A percentile compares a stretch with the other conserved stretches of the same genome.
Conservation (phyloP, 1,139 yeast genomes). For the Casaregolazyma suthepensis region DNA sequence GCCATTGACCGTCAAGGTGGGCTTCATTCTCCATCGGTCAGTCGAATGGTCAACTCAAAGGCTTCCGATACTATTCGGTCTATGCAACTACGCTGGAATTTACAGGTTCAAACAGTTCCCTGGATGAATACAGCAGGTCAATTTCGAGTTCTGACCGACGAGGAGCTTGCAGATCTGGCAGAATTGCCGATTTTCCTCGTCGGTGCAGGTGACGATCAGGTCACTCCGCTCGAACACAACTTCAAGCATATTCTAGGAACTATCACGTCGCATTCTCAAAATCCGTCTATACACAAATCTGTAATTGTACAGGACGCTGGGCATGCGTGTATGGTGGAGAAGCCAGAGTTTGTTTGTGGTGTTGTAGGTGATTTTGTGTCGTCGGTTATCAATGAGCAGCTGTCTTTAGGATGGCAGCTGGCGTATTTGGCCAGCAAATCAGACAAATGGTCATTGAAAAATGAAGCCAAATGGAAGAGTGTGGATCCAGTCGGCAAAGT, state of each 20-base stretch:
- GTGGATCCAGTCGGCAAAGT: slow-evolving; percentile 43
- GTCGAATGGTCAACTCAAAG: slow-evolving; percentile 43
- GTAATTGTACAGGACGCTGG: slow-evolving; percentile 49
- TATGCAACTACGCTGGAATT: slow-evolving; percentile 65
- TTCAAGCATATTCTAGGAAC: background rate
- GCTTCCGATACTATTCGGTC: slow-evolving; percentile 40
- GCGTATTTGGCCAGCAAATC: slow-evolving; percentile 47
- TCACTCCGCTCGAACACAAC: slow-evolving; percentile 43
- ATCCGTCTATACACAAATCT: background rate
- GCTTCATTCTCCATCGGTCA: slow-evolving; percentile 50
- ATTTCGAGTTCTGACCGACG: slow-evolving; percentile 39
- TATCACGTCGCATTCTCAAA: background rate
- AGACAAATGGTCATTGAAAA: slow-evolving; percentile 72
- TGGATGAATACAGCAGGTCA: slow-evolving; percentile 51
- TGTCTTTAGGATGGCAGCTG: slow-evolving; percentile 61
- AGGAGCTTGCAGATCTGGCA: slow-evolving; percentile 31
- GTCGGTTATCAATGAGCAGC: slow-evolving; percentile 38
- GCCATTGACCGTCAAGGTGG: slow-evolving; percentile 60
- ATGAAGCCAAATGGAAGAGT: slow-evolving; percentile 64
- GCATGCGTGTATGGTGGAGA: slow-evolving; percentile 57
- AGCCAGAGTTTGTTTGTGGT: slow-evolving; percentile 63
- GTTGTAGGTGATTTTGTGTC: slow-evolving; percentile 53
- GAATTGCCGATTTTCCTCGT: slow-evolving; percentile 40
- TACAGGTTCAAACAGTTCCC: slow-evolving; percentile 53
- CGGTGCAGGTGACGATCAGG: slow-evolving; percentile 53